Evolutionary conservation across 768 basidiomycete genomes (phyloP), one percentile per base, ranked within the genome.

Genomic region (Butyriboletus loyo): DNA sequence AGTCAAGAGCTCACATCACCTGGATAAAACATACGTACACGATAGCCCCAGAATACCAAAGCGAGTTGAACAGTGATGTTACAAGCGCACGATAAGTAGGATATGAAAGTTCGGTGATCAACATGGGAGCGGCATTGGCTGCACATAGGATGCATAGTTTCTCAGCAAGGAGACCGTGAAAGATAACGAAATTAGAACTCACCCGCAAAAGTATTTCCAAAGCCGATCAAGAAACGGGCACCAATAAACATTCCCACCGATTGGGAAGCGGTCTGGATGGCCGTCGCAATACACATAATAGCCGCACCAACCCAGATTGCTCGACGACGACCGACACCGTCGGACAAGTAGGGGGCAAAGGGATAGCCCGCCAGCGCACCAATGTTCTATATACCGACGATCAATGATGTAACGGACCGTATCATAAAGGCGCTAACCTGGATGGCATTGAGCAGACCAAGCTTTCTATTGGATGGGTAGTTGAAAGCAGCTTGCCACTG

Each of bases 11-110:
- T 17, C 11, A 7, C 11, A 13, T 11, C 25, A 28, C 2, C 1
- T 2, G 13, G 46, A 39, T n/a, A n/a, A 36, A 53, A 51, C 28
- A 52, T 19, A 74, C 80, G 40, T 53, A 82, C 83, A 90, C 64
- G 65, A 91, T 89, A 53, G 87, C 79, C 49, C 90, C 91, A n/a
- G 86, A 85, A 64, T 89, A 89, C 89, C 91, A 92, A 54, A 91
- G 81, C 24, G 87, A 84, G 77, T 90, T 89, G 75, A 87, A 90
- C 44, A 82, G 72, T 1, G 87, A 84, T 10, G 88, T 92, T 54
- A 93, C 69, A 19, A 83, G 83, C 11, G 84, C 86, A 58, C 92
- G 89, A 68, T 94, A 85, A 1, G 80, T 75, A 14, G 91, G 91
- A 69, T 92, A 92, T 1, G 90, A 78, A 28, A 93, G 71, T 69